A percentile compares a stretch with the other conserved stretches of the same genome.
Evolutionary conservation across 2,329 filamentous ascomycete genomes (phyloP).

Genomic region (Chalaropsis thielavioides): DNA sequence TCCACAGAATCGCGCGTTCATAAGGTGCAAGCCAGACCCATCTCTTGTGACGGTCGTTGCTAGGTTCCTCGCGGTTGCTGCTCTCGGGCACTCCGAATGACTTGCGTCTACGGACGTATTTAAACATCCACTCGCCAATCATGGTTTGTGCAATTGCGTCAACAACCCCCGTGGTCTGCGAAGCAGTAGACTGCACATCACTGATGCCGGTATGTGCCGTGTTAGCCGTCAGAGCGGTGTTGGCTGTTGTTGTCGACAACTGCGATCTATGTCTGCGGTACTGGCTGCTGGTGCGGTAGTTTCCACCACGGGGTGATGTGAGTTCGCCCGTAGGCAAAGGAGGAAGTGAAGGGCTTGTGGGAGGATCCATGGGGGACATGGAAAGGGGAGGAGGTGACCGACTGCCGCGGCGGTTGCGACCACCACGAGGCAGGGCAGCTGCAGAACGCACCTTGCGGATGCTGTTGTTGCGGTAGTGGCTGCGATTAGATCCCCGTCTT

Average conservation of each 20-base stretch:
- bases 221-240: constrained; percentile 31
- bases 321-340: constrained; percentile 54
- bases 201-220: constrained; percentile 30
- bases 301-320: constrained; percentile 36
- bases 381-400: constrained; percentile 53
- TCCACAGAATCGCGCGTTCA: constrained; percentile 93
- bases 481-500: constrained; percentile 35
- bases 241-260: constrained; percentile 44
- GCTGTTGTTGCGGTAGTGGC: constrained; percentile 42
- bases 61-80: constrained; percentile 52
- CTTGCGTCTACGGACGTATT: constrained; percentile 74
- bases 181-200: constrained; percentile 34
- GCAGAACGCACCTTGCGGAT: constrained; percentile 78
- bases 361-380: constrained; percentile 45
- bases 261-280: constrained; percentile 40
- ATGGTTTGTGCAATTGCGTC: constrained; percentile 96
- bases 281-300: constrained; percentile 23
- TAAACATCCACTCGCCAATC: constrained; percentile 96
- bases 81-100: constrained; percentile 70
- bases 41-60: constrained; percentile 74
- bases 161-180: constrained; percentile 67
- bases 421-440: constrained; percentile 48
- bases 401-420: constrained; percentile 36
- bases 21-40: constrained; percentile 99
- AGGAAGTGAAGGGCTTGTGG: constrained; percentile 56